Percentiles rank a stretch among this genome's conserved stretches.
phyloP scores from a whole-genome alignment of 148 eudicot genomes.

The Chenopodium suecicum region DNA sequence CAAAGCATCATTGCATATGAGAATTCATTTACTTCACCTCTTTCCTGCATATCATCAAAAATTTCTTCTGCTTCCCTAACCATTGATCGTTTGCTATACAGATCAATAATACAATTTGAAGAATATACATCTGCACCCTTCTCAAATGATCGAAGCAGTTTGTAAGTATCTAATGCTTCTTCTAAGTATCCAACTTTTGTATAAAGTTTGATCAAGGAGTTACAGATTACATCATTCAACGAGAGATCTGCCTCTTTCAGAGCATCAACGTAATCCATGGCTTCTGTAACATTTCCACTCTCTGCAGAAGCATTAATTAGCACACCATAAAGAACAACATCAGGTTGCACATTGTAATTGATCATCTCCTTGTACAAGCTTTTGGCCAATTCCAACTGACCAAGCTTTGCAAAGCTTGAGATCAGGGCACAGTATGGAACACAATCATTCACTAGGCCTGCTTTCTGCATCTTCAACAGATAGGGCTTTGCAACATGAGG shows the following conservation, averaged over 20 bases:
- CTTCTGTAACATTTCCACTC: slow-evolving; percentile 60
- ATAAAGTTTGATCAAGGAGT: slow-evolving; percentile 76
- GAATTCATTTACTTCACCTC: slow-evolving; percentile 80
- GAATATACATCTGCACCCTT: slow-evolving; percentile 54
- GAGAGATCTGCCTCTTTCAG: slow-evolving; percentile 52
- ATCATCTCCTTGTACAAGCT: slow-evolving; percentile 65
- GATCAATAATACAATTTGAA: slow-evolving; percentile 86
- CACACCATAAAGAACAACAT: slow-evolving; percentile 73
- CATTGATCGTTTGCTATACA: slow-evolving; percentile 72
- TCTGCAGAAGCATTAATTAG: slow-evolving; percentile 81
- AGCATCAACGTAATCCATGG: slow-evolving; percentile 42
- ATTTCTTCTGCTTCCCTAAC: slow-evolving; percentile 64
- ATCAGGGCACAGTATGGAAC: slow-evolving; percentile 76
- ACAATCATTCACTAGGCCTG: slow-evolving; percentile 60
- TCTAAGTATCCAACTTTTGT: slow-evolving; percentile 73
- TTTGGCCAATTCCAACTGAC: slow-evolving; percentile 60
- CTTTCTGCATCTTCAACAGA: slow-evolving; percentile 70
- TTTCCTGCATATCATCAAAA: slow-evolving; percentile 46
- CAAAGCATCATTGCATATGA: slow-evolving; percentile 90
- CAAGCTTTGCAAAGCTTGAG: slow-evolving; percentile 67
- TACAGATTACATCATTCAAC: slow-evolving; percentile 62
- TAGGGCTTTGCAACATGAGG: slow-evolving; percentile 69
- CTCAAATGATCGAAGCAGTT: slow-evolving; percentile 50
- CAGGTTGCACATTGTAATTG: slow-evolving; percentile 55
- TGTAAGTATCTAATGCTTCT: slow-evolving; percentile 72